Evolutionary conservation across 2,329 filamentous ascomycete genomes (phyloP).

Genomic region (Cladophialophora exuberans): DNA sequence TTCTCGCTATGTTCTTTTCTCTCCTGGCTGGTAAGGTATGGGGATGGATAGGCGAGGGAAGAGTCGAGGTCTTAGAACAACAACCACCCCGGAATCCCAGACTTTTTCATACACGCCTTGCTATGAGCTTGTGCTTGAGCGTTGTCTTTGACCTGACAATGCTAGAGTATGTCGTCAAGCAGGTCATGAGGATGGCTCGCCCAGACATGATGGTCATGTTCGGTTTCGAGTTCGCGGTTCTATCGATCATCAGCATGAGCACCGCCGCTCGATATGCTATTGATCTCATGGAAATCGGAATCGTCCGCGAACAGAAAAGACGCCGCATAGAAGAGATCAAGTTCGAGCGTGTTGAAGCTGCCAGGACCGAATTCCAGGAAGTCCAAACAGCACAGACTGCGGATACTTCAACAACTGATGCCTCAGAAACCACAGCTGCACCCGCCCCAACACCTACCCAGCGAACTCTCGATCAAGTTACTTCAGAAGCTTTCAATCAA

Average conservation of each 20-base stretch:
- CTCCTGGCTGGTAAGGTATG: slow-evolving; percentile 94
- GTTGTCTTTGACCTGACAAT: slow-evolving; percentile 79
- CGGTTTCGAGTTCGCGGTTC: slow-evolving; percentile 91
- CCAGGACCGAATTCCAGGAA: slow-evolving; percentile 26
- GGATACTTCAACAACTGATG: slow-evolving; percentile 53
- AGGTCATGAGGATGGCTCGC: slow-evolving; percentile 82
- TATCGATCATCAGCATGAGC: slow-evolving; percentile 78
- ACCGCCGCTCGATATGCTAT: slow-evolving; percentile 79
- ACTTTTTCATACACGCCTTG: slow-evolving; percentile 83
- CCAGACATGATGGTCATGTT: slow-evolving; percentile 99
- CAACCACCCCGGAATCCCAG: slow-evolving; percentile 87
- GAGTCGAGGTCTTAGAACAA: slow-evolving; percentile 92
- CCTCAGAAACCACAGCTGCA: slow-evolving; percentile 55
- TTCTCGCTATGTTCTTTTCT: slow-evolving; percentile 93
- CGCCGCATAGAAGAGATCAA: slow-evolving; percentile 70
- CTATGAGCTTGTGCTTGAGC: slow-evolving; percentile 76
- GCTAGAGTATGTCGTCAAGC: slow-evolving; percentile 77
- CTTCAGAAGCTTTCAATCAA: slow-evolving; percentile 47
- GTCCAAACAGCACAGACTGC: slow-evolving; percentile 6
- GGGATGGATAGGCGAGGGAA: slow-evolving; percentile 96
- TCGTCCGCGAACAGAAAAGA: slow-evolving; percentile 73
- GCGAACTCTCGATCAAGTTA: slow-evolving; percentile 26
- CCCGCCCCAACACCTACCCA: slow-evolving; percentile 22
- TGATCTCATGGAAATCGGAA: slow-evolving; percentile 74
- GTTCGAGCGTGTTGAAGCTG: slow-evolving; percentile 52